A percentile compares a stretch with the other conserved stretches of the same genome.
Conservation (phyloP, 176 grass and related monocot species). For the Neostapfia colusana region DNA sequence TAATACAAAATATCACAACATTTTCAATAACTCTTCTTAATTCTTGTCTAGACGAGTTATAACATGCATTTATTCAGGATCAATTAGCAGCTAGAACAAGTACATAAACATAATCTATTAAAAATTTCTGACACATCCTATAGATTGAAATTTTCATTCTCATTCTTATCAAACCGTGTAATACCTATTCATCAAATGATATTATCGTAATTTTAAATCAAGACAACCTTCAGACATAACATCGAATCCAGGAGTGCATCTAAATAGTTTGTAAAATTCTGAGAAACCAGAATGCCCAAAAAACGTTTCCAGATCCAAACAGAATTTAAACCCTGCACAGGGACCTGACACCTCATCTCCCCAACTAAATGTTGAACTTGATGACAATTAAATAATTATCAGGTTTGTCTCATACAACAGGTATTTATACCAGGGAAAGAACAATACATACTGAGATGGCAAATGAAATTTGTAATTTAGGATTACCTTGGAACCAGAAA, state of each 20-base stretch:
- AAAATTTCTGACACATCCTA: not conserved
- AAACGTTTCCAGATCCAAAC: conserved; percentile 9
- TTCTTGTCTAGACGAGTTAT: conserved; percentile 3
- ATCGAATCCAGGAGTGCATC: not conserved
- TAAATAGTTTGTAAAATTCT: conserved; percentile 2
- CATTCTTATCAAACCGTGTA: not conserved
- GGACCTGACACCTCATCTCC: not conserved
- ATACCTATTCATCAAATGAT: conserved; percentile 17
- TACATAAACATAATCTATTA: not conserved
- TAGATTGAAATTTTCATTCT: conserved; percentile 5
- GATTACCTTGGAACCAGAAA: conserved; percentile 87
- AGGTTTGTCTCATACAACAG: conserved; percentile 7
- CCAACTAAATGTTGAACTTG: conserved; percentile 18
- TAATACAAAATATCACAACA: conserved; percentile 1
- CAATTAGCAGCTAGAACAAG: not conserved
- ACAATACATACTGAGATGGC: not conserved
- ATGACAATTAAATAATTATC: conserved; percentile 3
- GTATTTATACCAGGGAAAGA: conserved; percentile 32
- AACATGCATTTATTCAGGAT: not conserved
- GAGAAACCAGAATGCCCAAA: not conserved
- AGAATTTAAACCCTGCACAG: conserved; percentile 2
- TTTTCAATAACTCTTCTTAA: not conserved
- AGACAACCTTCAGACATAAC: not conserved
- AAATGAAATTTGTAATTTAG: not conserved
- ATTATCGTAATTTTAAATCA: conserved; percentile 21